Conservation (phyloP, 306 rosid genomes). For the Urtica urens region DNA sequence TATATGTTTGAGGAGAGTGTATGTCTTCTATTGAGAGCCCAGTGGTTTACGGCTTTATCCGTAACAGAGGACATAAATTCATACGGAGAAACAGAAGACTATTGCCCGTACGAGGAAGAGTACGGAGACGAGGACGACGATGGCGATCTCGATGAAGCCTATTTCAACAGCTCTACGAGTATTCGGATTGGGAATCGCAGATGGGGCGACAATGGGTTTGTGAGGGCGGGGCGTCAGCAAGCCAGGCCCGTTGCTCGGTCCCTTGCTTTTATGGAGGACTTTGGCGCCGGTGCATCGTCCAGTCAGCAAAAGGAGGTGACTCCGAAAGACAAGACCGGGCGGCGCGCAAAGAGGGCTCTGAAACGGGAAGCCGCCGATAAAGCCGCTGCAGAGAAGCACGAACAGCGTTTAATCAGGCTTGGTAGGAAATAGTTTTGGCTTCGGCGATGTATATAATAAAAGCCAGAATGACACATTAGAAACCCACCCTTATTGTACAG, state of each 20-base stretch:
- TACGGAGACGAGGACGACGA: conserved; percentile 6
- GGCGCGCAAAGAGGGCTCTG: conserved; percentile 74
- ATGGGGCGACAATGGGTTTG: conserved; percentile 85
- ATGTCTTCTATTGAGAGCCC: conserved; percentile 73
- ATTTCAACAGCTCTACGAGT: conserved; percentile 35
- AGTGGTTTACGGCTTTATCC: conserved; percentile 60
- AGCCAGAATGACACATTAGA: neutral
- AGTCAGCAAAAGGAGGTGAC: conserved; percentile 42
- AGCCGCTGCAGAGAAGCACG: conserved; percentile 76
- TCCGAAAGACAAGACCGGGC: conserved; percentile 31
- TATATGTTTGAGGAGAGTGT: conserved; percentile 92
- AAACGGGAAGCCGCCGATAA: conserved; percentile 84
- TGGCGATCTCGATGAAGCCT: conserved; percentile 42
- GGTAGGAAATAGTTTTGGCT: conserved; percentile 40
- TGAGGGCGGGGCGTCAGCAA: conserved; percentile 63
- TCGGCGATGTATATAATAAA: conserved; percentile 4
- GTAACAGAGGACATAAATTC: conserved; percentile 34
- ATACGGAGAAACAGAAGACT: conserved; percentile 33
- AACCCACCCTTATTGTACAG: conserved; percentile 29
- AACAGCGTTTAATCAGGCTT: conserved; percentile 51
- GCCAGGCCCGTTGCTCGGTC: conserved; percentile 48
- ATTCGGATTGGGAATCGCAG: conserved; percentile 76
- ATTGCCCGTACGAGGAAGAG: conserved; percentile 37
- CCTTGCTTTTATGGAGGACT: conserved; percentile 29
- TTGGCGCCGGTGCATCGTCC: conserved; percentile 47